Conservation (phyloP, 2,329 filamentous ascomycete species). For the Annulohypoxylon truncatum region DNA sequence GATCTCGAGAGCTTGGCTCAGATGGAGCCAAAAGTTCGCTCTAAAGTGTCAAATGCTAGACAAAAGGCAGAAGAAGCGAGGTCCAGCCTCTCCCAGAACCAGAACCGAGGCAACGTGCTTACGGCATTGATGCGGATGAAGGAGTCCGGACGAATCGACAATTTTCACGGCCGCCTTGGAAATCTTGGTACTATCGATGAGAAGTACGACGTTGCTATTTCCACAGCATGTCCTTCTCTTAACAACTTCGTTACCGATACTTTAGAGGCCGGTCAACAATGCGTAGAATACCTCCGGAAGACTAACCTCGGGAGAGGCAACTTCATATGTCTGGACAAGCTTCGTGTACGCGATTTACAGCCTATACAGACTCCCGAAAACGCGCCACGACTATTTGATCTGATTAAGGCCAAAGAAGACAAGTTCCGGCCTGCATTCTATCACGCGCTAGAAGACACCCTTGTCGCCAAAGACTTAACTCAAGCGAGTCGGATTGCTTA, state of each 20-base stretch:
- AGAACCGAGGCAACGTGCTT: constrained; percentile 92
- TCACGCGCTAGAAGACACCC: constrained; percentile 92
- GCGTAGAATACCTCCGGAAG: constrained; percentile 96
- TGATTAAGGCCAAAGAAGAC: constrained; percentile 89
- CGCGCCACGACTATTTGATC: constrained; percentile 90
- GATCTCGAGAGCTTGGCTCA: constrained; percentile 78
- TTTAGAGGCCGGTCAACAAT: constrained; percentile 95
- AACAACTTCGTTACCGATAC: constrained; percentile 98
- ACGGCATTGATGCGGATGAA: constrained; percentile 93
- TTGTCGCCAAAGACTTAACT: constrained; percentile 91
- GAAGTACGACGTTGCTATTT: constrained; percentile 97
- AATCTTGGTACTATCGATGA: constrained; percentile 94
- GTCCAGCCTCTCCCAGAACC: constrained; percentile 87
- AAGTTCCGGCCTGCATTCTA: constrained; percentile 93
- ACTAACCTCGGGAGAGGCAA: constrained; percentile 97
- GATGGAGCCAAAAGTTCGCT: constrained; percentile 84
- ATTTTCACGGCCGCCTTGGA: constrained; percentile 94
- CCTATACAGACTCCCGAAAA: constrained; percentile 89
- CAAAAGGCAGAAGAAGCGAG: constrained; percentile 97
- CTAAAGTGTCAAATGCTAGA: constrained; percentile 86
- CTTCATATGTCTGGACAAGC: constrained; percentile 93
- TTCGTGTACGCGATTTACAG: constrained; percentile 81
- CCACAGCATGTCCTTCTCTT: constrained; percentile 89
- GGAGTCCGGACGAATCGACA: constrained; percentile 95
- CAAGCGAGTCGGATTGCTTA: constrained; percentile 98